Evolutionary conservation across 352 stramenopile genomes (phyloP).

Genomic region (Phytopythium helicoides): DNA sequence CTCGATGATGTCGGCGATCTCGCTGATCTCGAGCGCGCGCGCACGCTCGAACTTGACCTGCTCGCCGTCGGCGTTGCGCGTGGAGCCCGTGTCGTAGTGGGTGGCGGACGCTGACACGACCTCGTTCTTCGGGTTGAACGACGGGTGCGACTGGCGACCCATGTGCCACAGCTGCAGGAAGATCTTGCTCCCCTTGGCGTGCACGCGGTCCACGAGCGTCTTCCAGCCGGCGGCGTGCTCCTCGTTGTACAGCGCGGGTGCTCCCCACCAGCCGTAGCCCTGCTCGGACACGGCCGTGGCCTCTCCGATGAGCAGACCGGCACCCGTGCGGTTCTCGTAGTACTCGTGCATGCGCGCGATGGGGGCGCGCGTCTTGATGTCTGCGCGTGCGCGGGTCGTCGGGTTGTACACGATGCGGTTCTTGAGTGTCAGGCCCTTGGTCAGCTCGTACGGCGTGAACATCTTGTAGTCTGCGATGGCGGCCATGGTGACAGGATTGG

Average conservation of each 20-base stretch:
- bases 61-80: constrained; percentile 21
- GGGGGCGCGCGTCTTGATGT: constrained; percentile 20
- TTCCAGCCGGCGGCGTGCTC: too few species aligned
- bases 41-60: constrained; percentile 38
- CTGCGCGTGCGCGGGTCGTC: constrained; percentile 39
- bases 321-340: constrained; percentile 57
- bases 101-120: constrained; percentile 46
- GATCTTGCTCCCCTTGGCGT: too few species aligned
- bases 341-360: constrained; percentile 50
- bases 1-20: constrained; percentile 62
- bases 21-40: constrained; percentile 57
- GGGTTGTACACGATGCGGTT: constrained; percentile 53
- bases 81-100: constrained; percentile 20
- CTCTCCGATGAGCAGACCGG: constrained; percentile 65
- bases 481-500: too few species aligned
- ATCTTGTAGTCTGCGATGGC: constrained; percentile 39
- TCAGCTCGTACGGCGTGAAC: constrained; percentile 36
- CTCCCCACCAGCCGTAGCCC: constrained; percentile 28
- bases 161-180: too few species aligned
- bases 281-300: constrained; percentile 39
- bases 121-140: too few species aligned
- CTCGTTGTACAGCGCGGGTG: constrained; percentile 32
- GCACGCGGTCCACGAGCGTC: too few species aligned
- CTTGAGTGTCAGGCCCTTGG: constrained; percentile 31
- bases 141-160: too few species aligned